Evolutionary conservation across 163 green algal species (phyloP), one percentile per base, ranked within the genome.

Genomic region (Scenedesmus sp.): DNA sequence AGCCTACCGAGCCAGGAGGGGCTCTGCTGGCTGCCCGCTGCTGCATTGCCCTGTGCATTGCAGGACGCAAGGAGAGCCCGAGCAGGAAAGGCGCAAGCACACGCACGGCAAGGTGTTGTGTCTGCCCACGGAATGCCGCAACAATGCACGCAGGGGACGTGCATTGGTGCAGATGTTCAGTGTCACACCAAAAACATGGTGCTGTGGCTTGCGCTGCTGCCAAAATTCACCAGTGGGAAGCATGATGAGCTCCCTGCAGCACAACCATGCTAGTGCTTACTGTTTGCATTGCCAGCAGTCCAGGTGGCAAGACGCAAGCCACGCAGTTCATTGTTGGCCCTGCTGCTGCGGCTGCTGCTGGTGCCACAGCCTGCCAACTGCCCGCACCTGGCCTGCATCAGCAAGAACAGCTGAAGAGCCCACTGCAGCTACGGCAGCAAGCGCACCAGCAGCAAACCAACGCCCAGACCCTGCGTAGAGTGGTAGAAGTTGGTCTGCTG

Each of bases 1-100:
- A 70, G 0, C 16, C 65, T 89, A n/a, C 65, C 59, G 61, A 89
- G 68, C 83, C 59, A 81, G 2, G 83, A 33, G 4, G 44, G 51
- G 85, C 59, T 89, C 73, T 51, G 73, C 18, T 82, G n/a, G 83
- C 59, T 81, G 59, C 37, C 73, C 13, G 83, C 85, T 89, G 42
- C 84, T 89, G 83, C 37, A 37, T 16, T 40, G 30, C 40, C 65
- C 65, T 76, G 65, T 40, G 51, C 59, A 35, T 72, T 35, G 59
- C 24, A 61, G 51, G 9, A n/a, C 30, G 22, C 56, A 70, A 22
- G 22, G 33, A n/a, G 16, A 10, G 37, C 12, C 73, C 49, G 73
- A 44, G 35, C 35, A 49, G 35, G 33, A 46, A 3, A 26, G 70
- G 70, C 22, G 35, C 22, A 72, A 33, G 49, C 49, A 9, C 22